phyloP scores from a whole-genome alignment of 2,329 filamentous ascomycete species.

The Xylaria sp. region DNA sequence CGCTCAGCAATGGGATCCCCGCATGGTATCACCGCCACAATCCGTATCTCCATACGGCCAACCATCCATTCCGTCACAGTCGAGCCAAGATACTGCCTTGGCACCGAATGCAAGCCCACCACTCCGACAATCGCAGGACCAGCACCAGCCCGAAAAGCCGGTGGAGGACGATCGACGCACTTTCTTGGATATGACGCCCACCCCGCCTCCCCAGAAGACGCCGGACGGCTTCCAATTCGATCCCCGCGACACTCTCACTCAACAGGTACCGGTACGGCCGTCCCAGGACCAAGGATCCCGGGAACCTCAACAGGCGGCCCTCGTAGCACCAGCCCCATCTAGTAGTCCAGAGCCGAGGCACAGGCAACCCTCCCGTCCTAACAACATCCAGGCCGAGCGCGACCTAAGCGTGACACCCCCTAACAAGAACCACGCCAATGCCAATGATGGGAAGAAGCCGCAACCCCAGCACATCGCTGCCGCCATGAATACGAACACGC shows the following conservation, averaged over 20 bases:
- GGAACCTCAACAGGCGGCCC: conserved; percentile 12
- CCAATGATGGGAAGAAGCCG: conserved; percentile 7
- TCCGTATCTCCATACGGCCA: conserved; percentile 12
- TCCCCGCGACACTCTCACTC: conserved; percentile 4
- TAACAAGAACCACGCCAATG: conserved; percentile 8
- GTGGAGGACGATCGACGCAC: conserved; percentile 21
- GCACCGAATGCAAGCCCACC: background rate
- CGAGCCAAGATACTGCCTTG: conserved; percentile 3
- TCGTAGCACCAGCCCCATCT: conserved; percentile 13
- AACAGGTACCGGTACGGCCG: conserved; percentile 3
- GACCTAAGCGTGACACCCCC: conserved; percentile 22
- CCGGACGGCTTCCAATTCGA: conserved; percentile 6
- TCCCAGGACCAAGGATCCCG: conserved; percentile 2
- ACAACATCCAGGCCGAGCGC: conserved; percentile 7
- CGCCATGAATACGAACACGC: conserved; percentile 9
- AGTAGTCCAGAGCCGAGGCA: conserved; percentile 18
- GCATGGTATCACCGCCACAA: conserved; percentile 16
- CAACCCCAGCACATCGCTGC: conserved; percentile 30
- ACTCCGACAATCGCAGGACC: background rate
- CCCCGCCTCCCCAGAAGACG: conserved; percentile 11
- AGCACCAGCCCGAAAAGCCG: conserved; percentile 9
- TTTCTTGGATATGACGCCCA: conserved; percentile 25
- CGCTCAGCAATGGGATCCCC: conserved; percentile 30
- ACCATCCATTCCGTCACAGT: conserved; percentile 4
- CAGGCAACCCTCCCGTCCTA: conserved; percentile 3